These are phyloP conservation scores for Cladosporium halotolerans DNA, from an alignment of 2,329 filamentous ascomycete species.

Conservation along the genomic window DNA sequence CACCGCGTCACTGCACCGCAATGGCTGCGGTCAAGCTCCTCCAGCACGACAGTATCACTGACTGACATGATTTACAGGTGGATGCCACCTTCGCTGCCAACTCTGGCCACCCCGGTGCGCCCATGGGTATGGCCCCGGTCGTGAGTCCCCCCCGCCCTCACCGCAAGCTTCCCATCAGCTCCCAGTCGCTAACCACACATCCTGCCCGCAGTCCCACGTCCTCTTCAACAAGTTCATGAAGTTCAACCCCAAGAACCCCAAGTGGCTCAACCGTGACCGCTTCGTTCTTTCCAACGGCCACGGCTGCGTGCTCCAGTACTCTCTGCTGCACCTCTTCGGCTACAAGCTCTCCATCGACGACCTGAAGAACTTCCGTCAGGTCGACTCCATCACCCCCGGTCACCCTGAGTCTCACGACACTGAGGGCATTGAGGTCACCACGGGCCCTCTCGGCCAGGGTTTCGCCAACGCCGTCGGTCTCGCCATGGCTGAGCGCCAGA, in stretches of 20 bases:
- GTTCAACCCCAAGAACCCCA: conserved; percentile 99
- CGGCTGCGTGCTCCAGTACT: conserved; percentile 99
- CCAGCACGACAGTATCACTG: not conserved
- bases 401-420: conserved; percentile 97
- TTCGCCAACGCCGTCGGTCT: conserved; percentile 96
- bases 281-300: conserved; percentile 99
- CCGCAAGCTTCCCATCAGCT: not conserved
- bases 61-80: conserved; percentile 53
- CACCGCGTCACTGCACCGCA: too few species aligned
- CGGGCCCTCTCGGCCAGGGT: conserved; percentile 94
- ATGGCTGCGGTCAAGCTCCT: not conserved
- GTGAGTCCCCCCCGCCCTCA: not conserved
- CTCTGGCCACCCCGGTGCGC: conserved; percentile 96
- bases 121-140: conserved; percentile 93
- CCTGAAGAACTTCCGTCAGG: conserved; percentile 84
- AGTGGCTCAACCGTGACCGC: conserved; percentile 94
- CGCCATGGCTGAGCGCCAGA: conserved; percentile 92
- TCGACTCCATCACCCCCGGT: conserved; percentile 81
- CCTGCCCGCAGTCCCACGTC: conserved; percentile 40
- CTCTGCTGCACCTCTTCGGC: conserved; percentile 92
- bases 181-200: not conserved
- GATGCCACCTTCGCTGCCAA: conserved; percentile 96
- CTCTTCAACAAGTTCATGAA: conserved; percentile 99
- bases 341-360: conserved; percentile 83
- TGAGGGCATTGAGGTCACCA: conserved; percentile 95